Percentiles rank a stretch among this genome's conserved stretches.
phyloP scores from a whole-genome alignment of 495 filamentous ascomycete species.

The Cladorrhinum samala region DNA sequence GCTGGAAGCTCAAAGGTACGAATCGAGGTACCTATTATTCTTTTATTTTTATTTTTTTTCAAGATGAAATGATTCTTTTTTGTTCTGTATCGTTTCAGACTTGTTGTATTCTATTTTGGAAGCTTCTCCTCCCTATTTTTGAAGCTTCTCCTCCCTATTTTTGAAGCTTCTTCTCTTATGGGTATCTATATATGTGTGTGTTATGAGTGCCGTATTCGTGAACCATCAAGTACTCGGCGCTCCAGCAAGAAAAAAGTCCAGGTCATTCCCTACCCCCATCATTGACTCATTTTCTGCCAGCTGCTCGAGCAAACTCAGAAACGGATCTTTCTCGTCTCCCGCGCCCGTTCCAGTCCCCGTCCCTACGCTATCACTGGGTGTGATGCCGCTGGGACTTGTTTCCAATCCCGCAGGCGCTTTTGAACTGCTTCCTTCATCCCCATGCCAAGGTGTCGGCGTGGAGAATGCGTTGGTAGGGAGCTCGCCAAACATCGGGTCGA shows the following conservation, averaged over 20 bases:
- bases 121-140: too few species aligned
- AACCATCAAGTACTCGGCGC: constrained; percentile 5
- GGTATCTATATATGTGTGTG: too few species aligned
- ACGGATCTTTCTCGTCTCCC: constrained; percentile 66
- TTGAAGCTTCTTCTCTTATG: too few species aligned
- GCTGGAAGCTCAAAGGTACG: too few species aligned
- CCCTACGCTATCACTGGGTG: constrained; percentile 33
- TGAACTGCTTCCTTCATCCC: constrained; percentile 22
- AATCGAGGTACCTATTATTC: too few species aligned
- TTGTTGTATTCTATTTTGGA: too few species aligned
- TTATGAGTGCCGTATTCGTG: neutral
- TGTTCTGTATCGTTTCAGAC: too few species aligned
- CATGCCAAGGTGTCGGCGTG: constrained; percentile 40
- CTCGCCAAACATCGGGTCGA: constrained; percentile 53
- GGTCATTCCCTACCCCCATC: constrained; percentile 52
- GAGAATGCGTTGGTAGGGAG: constrained; percentile 40
- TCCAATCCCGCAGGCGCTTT: constrained; percentile 12
- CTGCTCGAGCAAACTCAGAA: constrained; percentile 71
- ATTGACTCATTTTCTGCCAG: constrained; percentile 67
- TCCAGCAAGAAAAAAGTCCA: constrained; percentile 52
- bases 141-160: too few species aligned
- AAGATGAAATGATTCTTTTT: too few species aligned
- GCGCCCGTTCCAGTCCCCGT: constrained; percentile 17
- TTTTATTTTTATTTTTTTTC: too few species aligned
- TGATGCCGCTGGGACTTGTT: constrained; percentile 34